A percentile compares a stretch with the other conserved stretches of the same genome.
phyloP scores from a whole-genome alignment of 495 filamentous ascomycete species.

The Daldinia grandis region DNA sequence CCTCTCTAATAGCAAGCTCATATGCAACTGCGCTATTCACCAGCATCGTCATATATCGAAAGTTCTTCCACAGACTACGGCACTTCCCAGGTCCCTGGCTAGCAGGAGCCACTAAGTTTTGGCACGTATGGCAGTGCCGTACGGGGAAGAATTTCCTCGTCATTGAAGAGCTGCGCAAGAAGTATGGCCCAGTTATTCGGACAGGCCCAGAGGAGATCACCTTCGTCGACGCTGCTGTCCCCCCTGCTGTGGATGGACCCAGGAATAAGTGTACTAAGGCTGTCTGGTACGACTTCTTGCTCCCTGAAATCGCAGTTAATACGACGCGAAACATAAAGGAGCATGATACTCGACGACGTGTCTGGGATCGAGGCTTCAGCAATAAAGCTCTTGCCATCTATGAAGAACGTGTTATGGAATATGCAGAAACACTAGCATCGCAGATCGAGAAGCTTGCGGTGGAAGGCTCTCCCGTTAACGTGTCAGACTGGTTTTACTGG shows the following conservation, averaged over 20 bases:
- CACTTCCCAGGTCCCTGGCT: slow-evolving; percentile 56
- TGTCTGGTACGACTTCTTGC: slow-evolving; percentile 53
- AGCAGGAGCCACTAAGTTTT: slow-evolving; percentile 52
- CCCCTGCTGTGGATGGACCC: slow-evolving; percentile 44
- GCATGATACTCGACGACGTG: slow-evolving; percentile 46
- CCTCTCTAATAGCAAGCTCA: slow-evolving; percentile 11
- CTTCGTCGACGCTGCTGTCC: slow-evolving; percentile 47
- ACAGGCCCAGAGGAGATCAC: slow-evolving; percentile 51
- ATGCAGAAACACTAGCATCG: slow-evolving; percentile 41
- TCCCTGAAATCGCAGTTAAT: slow-evolving; percentile 44
- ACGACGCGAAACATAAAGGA: slow-evolving; percentile 43
- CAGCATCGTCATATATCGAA: slow-evolving; percentile 58
- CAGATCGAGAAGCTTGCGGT: slow-evolving; percentile 35
- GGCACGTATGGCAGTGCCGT: slow-evolving; percentile 44
- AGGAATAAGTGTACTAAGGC: slow-evolving; percentile 46
- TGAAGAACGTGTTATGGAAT: slow-evolving; percentile 34
- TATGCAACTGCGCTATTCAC: slow-evolving; percentile 46
- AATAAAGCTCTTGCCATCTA: slow-evolving; percentile 40
- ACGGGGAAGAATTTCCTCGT: slow-evolving; percentile 47
- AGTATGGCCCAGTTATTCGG: slow-evolving; percentile 53
- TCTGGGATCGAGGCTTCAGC: slow-evolving; percentile 48
- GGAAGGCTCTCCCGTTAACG: slow-evolving; percentile 33
- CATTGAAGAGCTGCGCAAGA: slow-evolving; percentile 42
- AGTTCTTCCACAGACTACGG: slow-evolving; percentile 55
- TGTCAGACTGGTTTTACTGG: slow-evolving; percentile 48